Percentiles rank a stretch among this genome's conserved stretches.
These are phyloP conservation scores for Corymbia maculata DNA, from an alignment of 345 rosid species.

Conservation along the genomic window DNA sequence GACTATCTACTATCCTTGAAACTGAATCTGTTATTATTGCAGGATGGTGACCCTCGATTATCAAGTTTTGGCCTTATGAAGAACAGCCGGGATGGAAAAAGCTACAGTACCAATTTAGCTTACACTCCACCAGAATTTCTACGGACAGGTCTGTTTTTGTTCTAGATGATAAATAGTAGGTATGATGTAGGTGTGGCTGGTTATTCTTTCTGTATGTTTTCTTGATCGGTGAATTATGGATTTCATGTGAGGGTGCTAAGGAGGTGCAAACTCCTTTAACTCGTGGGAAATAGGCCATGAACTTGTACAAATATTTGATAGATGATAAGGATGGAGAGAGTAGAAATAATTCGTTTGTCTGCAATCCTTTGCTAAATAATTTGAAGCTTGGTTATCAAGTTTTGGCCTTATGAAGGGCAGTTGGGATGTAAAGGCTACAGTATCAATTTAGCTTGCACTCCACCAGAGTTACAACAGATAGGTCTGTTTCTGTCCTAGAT, in stretches of 20 bases:
- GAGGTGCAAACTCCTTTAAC: not conserved
- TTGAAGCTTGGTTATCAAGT: slow-evolving; percentile 23
- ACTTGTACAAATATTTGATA: not conserved
- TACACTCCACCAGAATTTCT: slow-evolving; percentile 48
- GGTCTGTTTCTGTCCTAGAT: slow-evolving; percentile 7
- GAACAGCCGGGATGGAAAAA: slow-evolving; percentile 51
- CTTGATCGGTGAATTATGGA: not conserved
- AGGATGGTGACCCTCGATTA: slow-evolving; percentile 38
- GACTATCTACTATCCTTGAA: not conserved
- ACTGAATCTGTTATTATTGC: not conserved
- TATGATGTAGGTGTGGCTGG: not conserved
- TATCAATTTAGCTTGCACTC: slow-evolving; percentile 39
- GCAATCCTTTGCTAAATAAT: not conserved
- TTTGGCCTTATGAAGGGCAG: slow-evolving; percentile 46
- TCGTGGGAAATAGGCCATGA: not conserved
- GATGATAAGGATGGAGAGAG: not conserved
- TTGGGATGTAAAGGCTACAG: slow-evolving; percentile 45
- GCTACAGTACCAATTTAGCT: slow-evolving; percentile 46
- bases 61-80: slow-evolving; percentile 52
- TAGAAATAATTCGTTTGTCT: not conserved
- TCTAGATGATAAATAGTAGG: not conserved
- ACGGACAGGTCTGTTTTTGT: slow-evolving; percentile 22
- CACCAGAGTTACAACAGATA: slow-evolving; percentile 34
- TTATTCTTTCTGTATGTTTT: not conserved
- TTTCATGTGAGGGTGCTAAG: not conserved